Base-by-base conservation (phyloP, 73 alveolate genomes). In the Stentor coeruleus region DNA sequence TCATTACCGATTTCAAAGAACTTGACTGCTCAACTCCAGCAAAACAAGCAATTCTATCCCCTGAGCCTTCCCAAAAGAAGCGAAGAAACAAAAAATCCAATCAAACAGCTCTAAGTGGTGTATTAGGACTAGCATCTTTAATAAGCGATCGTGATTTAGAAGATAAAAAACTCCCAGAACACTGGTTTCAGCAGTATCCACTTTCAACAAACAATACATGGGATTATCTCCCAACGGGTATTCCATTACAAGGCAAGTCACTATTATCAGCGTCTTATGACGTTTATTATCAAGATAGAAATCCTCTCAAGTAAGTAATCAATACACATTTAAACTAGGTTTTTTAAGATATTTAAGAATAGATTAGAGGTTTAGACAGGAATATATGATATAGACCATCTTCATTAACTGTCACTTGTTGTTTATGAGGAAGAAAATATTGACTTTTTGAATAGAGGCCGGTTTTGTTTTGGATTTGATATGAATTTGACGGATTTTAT, bases 121-220 rank as follows among this genome's bases (percentile, higher is more conserved):
- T 49, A 11, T 20, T 49, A 11, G 66, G 66, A 49, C 66, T 49
- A 11, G 66, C 66, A 49, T 49, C 66, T 6, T 49, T 49, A 20
- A 49, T 49, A 6, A 49, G 66, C 20, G 66, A 49, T 49, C 66
- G 66, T 11, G 66, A 49, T 49, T 49, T 49, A 20, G 28, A 49
- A 20, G 66, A 6, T 6, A 20, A 49, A 49, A 49, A 20, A 49
- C 28, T 49, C 66, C 66, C 66, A 11, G 66, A 49, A 11, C 28
- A 49, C 66, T 49, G 66, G 66, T 49, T 49, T 20, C 66, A 49
- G 20, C 66, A 49, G 66, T 49, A 49, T 49, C 66, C 66, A 11
- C 66, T 49, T 49, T 11, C 20, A 20, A 49, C 28, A 11, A 6
- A 20, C 6, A 20, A 20, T 20, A 11, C 66, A 11, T 49, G 66